Conservation (phyloP, 495 filamentous ascomycete species). For the Acidiella bohemica region DNA sequence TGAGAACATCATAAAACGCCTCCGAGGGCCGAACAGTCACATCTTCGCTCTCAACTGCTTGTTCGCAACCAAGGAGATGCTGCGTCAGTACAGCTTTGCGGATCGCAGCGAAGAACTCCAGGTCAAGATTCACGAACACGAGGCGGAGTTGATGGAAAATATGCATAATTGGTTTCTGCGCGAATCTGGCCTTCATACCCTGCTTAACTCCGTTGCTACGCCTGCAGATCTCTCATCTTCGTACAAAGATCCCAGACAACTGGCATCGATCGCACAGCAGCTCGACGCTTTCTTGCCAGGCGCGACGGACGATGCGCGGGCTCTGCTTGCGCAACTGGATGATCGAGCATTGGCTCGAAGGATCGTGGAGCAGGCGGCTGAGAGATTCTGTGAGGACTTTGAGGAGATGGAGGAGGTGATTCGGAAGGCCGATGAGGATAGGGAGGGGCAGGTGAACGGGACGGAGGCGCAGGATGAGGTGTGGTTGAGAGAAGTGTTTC, state of each 20-base stretch:
- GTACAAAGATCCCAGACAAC: slow-evolving; percentile 45
- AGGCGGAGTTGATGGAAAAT: slow-evolving; percentile 38
- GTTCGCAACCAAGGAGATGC: slow-evolving; percentile 38
- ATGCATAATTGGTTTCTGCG: slow-evolving; percentile 57
- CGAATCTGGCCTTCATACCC: slow-evolving; percentile 55
- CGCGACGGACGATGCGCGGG: slow-evolving; percentile 78
- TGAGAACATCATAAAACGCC: slow-evolving; percentile 49
- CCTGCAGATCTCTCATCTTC: slow-evolving; percentile 39
- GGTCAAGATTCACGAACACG: slow-evolving; percentile 29
- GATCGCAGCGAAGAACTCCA: slow-evolving; percentile 34
- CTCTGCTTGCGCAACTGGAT: slow-evolving; percentile 60
- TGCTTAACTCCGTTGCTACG: slow-evolving; percentile 49
- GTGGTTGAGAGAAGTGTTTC: slow-evolving; percentile 55
- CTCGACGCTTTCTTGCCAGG: slow-evolving; percentile 88
- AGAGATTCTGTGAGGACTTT: slow-evolving; percentile 80
- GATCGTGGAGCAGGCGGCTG: slow-evolving; percentile 72
- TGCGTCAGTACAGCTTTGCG: slow-evolving; percentile 48
- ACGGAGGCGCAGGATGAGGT: slow-evolving; percentile 28
- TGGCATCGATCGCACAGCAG: slow-evolving; percentile 54
- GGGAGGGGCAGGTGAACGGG: slow-evolving; percentile 24
- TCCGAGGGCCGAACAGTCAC: slow-evolving; percentile 42
- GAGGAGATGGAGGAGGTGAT: slow-evolving; percentile 69
- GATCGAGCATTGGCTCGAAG: slow-evolving; percentile 55
- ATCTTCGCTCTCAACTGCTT: slow-evolving; percentile 81
- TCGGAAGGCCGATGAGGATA: slow-evolving; percentile 42